Evolutionary conservation across 352 stramenopile genomes (phyloP).

Genomic region (Pythium angustatum): DNA sequence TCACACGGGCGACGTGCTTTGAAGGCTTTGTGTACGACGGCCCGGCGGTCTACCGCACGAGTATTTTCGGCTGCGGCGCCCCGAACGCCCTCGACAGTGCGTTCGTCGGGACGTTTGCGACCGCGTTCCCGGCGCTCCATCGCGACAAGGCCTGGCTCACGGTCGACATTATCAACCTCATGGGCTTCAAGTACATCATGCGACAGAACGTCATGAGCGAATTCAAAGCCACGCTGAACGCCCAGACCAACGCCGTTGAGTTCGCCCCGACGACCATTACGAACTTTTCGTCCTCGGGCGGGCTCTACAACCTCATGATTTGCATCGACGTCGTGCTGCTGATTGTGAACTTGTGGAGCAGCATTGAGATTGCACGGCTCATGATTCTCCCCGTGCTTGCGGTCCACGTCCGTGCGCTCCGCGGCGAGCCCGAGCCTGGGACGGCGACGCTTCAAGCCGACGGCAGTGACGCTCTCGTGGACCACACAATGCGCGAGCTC

Average conservation of each 20-base stretch:
- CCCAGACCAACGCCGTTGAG: slow-evolving; percentile 13
- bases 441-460: slow-evolving; percentile 3
- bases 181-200: slow-evolving; percentile 45
- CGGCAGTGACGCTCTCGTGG: slow-evolving; percentile 21
- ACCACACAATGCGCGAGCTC: slow-evolving; percentile 10
- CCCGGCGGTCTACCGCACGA: slow-evolving; percentile 31
- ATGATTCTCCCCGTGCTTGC: slow-evolving; percentile 22
- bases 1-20: slow-evolving; percentile 38
- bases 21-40: slow-evolving; percentile 46
- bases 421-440: not conserved
- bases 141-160: slow-evolving; percentile 48
- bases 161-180: slow-evolving; percentile 38
- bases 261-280: slow-evolving; percentile 32
- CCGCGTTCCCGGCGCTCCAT: slow-evolving; percentile 35
- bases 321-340: slow-evolving; percentile 25
- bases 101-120: slow-evolving; percentile 42
- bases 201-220: slow-evolving; percentile 43
- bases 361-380: slow-evolving; percentile 21
- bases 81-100: slow-evolving; percentile 31
- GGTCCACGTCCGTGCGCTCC: not conserved
- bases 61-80: slow-evolving; percentile 47
- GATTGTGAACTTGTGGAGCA: slow-evolving; percentile 21
- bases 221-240: slow-evolving; percentile 17
- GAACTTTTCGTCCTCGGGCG: slow-evolving; percentile 27
- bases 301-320: slow-evolving; percentile 25